Evolutionary conservation across 2,329 filamentous ascomycete genomes (phyloP).

Genomic region (Ceratocystis ficicola): DNA sequence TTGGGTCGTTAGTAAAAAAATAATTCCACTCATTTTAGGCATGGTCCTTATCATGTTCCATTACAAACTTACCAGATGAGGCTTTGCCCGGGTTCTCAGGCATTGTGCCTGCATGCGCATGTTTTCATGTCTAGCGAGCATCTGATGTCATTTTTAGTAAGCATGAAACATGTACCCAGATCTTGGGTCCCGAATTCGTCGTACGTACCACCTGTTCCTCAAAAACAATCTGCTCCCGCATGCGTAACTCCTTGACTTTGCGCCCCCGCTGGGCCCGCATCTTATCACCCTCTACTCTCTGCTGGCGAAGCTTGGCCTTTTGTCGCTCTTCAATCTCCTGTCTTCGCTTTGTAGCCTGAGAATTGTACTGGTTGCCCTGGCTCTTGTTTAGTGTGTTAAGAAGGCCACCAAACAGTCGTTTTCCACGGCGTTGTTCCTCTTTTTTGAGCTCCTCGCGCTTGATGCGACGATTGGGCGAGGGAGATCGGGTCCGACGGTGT

Average conservation of each 20-base stretch:
- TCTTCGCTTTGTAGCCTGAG: constrained; percentile 41
- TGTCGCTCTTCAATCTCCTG: constrained; percentile 74
- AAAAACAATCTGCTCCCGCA: constrained; percentile 58
- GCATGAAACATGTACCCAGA: constrained; percentile 1
- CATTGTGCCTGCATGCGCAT: constrained; percentile 60
- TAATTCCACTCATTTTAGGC: background rate
- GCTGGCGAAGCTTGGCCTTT: constrained; percentile 60
- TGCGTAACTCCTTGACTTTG: constrained; percentile 47
- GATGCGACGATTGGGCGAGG: background rate
- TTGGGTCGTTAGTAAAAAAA: background rate
- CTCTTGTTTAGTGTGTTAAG: constrained; percentile 55
- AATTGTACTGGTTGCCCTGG: constrained; percentile 33
- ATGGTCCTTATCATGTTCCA: background rate
- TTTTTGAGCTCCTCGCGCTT: constrained; percentile 27
- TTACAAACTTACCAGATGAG: constrained; percentile 48
- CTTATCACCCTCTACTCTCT: constrained; percentile 59
- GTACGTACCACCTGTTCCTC: constrained; percentile 62
- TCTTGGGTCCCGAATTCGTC: background rate
- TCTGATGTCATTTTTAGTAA: constrained; percentile 37
- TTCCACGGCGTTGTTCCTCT: constrained; percentile 75
- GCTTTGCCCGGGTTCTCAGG: constrained; percentile 58
- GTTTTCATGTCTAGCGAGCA: constrained; percentile 62
- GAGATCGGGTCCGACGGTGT: background rate
- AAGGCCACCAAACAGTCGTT: constrained; percentile 73
- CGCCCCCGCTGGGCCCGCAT: constrained; percentile 53